Percentiles rank a stretch among this genome's conserved stretches.
Evolutionary conservation across 345 rosid genomes (phyloP).

Genomic region (Rhizophora apiculata): DNA sequence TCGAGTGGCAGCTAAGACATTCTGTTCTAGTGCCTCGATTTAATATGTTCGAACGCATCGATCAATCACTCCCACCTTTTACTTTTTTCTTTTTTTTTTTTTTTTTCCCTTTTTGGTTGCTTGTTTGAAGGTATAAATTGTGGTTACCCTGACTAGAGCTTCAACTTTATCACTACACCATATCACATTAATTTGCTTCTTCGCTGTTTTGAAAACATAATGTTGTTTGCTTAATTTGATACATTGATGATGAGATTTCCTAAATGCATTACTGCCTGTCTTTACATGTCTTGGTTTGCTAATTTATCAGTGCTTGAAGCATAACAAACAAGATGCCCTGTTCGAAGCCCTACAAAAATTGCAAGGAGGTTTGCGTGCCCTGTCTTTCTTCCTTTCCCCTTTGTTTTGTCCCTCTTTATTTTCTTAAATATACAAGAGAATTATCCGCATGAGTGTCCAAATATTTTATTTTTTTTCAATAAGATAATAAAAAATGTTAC

Average conservation of each 20-base stretch:
- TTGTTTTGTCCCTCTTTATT: neutral
- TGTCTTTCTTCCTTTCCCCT: constrained; percentile 4
- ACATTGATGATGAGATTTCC: neutral
- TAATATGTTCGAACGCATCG: no score
- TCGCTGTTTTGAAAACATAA: no score
- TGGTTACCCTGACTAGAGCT: no score
- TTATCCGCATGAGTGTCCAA: neutral
- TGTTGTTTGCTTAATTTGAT: neutral
- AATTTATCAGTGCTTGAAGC: constrained; percentile 48
- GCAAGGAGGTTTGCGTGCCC: constrained; percentile 57
- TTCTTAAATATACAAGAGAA: neutral
- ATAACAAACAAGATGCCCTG: constrained; percentile 46
- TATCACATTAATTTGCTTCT: no score
- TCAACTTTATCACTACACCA: no score
- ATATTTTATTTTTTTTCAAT: no score
- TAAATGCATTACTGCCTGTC: neutral
- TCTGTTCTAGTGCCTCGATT: no score
- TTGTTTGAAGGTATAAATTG: neutral
- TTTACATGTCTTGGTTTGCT: constrained; percentile 6
- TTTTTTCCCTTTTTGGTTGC: no score
- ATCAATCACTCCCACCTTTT: no score
- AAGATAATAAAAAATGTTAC: no score
- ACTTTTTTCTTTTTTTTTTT: no score
- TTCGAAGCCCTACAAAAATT: constrained; percentile 74
- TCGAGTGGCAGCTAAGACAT: no score